Conservation (phyloP, 805 yeast genomes). For the Maudiozyma turicensis region DNA sequence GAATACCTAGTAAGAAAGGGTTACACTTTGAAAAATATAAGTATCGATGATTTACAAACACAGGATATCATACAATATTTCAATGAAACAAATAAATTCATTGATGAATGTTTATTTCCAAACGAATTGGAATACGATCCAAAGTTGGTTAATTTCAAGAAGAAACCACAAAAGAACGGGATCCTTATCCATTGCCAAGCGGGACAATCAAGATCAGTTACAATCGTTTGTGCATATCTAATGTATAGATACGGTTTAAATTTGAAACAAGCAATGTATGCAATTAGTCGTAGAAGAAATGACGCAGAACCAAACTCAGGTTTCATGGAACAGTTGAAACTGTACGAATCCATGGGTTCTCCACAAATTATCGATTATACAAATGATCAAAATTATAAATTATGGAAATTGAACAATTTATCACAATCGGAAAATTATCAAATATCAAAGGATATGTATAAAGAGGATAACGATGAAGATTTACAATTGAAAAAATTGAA, state of each 20-base stretch:
- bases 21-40: slow-evolving; percentile 50
- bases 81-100: slow-evolving; percentile 52
- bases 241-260: slow-evolving; percentile 65
- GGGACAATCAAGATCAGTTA: slow-evolving; percentile 85
- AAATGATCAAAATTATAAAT: slow-evolving; percentile 32
- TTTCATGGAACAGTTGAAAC: slow-evolving; percentile 59
- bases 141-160: slow-evolving; percentile 21
- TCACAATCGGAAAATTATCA: slow-evolving; percentile 25
- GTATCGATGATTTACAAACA: slow-evolving; percentile 61
- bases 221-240: slow-evolving; percentile 78
- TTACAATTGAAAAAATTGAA: slow-evolving; percentile 16
- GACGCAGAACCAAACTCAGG: slow-evolving; percentile 62
- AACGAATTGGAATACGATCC: slow-evolving; percentile 29
- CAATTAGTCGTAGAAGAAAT: slow-evolving; percentile 56
- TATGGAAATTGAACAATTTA: slow-evolving; percentile 31
- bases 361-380: slow-evolving; percentile 13
- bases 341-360: slow-evolving; percentile 42
- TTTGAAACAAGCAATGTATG: slow-evolving; percentile 57
- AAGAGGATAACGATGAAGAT: slow-evolving; percentile 24
- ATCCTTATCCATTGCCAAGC: slow-evolving; percentile 73
- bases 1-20: slow-evolving; percentile 33
- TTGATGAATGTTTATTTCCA: slow-evolving; percentile 52
- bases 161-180: slow-evolving; percentile 35
- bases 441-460: slow-evolving; percentile 28
- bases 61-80: slow-evolving; percentile 58